Evolutionary conservation across 2,329 filamentous ascomycete species (phyloP).

Genomic region (Scopulariopsis brevicaulis): DNA sequence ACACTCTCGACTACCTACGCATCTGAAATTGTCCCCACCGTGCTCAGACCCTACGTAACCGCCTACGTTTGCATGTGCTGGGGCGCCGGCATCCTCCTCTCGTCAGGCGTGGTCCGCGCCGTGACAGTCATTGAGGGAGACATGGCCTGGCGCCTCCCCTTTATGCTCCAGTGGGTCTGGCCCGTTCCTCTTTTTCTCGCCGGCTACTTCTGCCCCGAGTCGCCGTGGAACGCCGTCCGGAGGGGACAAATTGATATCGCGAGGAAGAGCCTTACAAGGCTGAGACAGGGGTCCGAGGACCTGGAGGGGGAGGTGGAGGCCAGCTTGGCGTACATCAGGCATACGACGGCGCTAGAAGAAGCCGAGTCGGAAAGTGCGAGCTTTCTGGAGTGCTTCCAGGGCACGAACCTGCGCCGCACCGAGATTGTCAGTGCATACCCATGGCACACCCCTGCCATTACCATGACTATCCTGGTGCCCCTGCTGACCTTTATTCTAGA

Average conservation of each 20-base stretch:
- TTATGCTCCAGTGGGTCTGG: slow-evolving; percentile 70
- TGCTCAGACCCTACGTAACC: slow-evolving; percentile 59
- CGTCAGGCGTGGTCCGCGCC: slow-evolving; percentile 58
- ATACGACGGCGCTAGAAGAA: slow-evolving; percentile 72
- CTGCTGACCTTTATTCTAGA: neutral
- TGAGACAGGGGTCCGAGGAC: slow-evolving; percentile 42
- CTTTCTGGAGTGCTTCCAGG: slow-evolving; percentile 77
- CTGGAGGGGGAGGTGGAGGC: slow-evolving; percentile 44
- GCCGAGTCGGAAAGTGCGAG: slow-evolving; percentile 61
- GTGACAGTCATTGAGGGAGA: slow-evolving; percentile 55
- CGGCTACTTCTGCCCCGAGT: slow-evolving; percentile 58
- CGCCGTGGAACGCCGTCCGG: slow-evolving; percentile 67
- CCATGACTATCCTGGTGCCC: neutral
- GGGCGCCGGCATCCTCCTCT: slow-evolving; percentile 63
- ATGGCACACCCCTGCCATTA: neutral
- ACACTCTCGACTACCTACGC: slow-evolving; percentile 53
- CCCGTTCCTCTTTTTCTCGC: slow-evolving; percentile 54
- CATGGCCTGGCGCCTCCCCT: slow-evolving; percentile 61
- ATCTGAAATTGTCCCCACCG: slow-evolving; percentile 61
- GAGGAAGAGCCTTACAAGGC: slow-evolving; percentile 50
- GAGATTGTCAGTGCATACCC: slow-evolving; percentile 36
- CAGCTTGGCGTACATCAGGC: slow-evolving; percentile 84
- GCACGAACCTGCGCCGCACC: slow-evolving; percentile 65
- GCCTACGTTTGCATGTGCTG: slow-evolving; percentile 72
- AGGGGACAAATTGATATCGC: slow-evolving; percentile 53